Base-by-base conservation (phyloP, 176 grass and related monocot species). In the Themeda triandra region DNA sequence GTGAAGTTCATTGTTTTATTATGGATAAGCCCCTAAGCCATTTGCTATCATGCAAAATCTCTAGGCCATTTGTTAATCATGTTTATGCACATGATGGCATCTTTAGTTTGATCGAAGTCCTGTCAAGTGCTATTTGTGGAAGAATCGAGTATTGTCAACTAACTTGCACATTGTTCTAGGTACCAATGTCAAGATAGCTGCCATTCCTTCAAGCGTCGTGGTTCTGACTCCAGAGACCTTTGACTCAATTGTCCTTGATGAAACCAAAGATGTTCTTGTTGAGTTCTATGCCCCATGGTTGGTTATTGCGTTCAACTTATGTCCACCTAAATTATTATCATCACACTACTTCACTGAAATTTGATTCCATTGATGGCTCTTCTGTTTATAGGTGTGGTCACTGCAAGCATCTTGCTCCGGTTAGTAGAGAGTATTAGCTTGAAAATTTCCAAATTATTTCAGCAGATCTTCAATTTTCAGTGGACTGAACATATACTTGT, bases 251-350 rank as follows among this genome's bases (percentile, higher is more conserved):
- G 96, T 96, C 25, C 96, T 99, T 86, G 96, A 99, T 86, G 87
- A 89, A 86, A 92, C 91, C 42, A 99, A 96, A 85, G 93, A 99
- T 92, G 96, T 99, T 14, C 93, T 99, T 87, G 96, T 99, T 66
- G 96, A 99, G 84, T 99, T 99, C 76, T 99, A 99, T 90, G 96
- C 96, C 65, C 96, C 96, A 75, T 99, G 96, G 96, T 96, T 92
- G 54, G 91, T 86, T 87, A 17, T 85, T 5, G 17, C 69, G 23
- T 32, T 81, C 41, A 33, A 41, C 1, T 70, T 69, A 39, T 63
- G n/a, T 81, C 13, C 13, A 83, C 9, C 53, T 46, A 30, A 71
- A 63, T 37, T 29, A 1, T 73, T 82, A 63, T 44, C 48, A 79
- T 58, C 35, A 59, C 29, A 24, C 45, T 73, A 6, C 39, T 72